Conservation (phyloP, 495 filamentous ascomycete species). For the Penicillium ochrochloron region DNA sequence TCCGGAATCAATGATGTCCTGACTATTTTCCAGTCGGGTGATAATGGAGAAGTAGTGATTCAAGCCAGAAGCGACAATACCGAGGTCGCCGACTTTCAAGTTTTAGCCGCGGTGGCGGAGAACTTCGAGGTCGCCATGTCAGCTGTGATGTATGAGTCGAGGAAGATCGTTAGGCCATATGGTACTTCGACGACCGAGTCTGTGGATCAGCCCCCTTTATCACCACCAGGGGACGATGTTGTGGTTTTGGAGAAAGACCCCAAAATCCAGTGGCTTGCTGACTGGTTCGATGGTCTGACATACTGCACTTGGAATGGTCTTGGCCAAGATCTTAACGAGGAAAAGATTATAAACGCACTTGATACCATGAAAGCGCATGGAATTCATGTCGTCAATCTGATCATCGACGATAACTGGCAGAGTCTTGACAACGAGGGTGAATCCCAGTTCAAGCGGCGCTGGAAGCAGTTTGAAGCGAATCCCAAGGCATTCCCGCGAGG, state of each 20-base stretch:
- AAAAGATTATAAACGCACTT: slow-evolving; percentile 77
- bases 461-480: slow-evolving; percentile 83
- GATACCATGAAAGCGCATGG: slow-evolving; percentile 69
- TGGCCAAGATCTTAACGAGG: slow-evolving; percentile 78
- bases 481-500: slow-evolving; percentile 78
- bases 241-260: slow-evolving; percentile 51
- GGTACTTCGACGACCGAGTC: slow-evolving; percentile 11
- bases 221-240: slow-evolving; percentile 44
- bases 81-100: slow-evolving; percentile 55
- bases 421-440: slow-evolving; percentile 64
- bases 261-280: slow-evolving; percentile 73
- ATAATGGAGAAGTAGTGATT: slow-evolving; percentile 67
- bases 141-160: slow-evolving; percentile 84
- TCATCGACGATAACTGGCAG: slow-evolving; percentile 99
- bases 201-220: slow-evolving; percentile 28
- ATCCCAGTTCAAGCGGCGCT: slow-evolving; percentile 56
- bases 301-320: slow-evolving; percentile 95
- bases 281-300: slow-evolving; percentile 85
- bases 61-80: slow-evolving; percentile 72
- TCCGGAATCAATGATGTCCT: slow-evolving; percentile 75
- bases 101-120: slow-evolving; percentile 74
- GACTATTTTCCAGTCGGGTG: slow-evolving; percentile 70
- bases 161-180: slow-evolving; percentile 63
- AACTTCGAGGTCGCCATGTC: slow-evolving; percentile 78
- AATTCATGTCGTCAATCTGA: slow-evolving; percentile 78